Evolutionary conservation across 106 monocot species (phyloP).

Genomic region (Agapanthus africanus): DNA sequence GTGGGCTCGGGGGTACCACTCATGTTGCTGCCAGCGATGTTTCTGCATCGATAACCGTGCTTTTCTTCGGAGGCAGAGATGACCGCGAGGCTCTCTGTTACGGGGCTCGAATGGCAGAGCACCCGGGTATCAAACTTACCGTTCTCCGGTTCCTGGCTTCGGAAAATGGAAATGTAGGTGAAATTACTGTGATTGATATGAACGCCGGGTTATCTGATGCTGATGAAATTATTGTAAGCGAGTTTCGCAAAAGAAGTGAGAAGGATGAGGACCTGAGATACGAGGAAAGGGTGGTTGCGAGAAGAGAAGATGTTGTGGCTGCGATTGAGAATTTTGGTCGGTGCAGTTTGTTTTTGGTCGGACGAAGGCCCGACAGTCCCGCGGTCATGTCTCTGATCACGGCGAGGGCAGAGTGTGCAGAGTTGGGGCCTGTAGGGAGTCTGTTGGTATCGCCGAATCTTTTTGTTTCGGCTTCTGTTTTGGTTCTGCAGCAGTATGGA

Average conservation of each 20-base stretch:
- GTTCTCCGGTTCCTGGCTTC: slow-evolving; percentile 13
- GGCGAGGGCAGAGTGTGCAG: slow-evolving; percentile 14
- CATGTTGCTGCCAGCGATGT: slow-evolving; percentile 19
- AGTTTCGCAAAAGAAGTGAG: background rate
- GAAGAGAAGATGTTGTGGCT: background rate
- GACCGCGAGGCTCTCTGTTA: slow-evolving; percentile 32
- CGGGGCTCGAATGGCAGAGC: slow-evolving; percentile 28
- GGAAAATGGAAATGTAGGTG: background rate
- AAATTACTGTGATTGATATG: slow-evolving; percentile 8
- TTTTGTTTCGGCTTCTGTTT: slow-evolving; percentile 13
- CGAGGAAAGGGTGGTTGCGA: slow-evolving; percentile 5
- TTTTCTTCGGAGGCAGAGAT: slow-evolving; percentile 31
- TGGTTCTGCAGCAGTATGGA: slow-evolving; percentile 21
- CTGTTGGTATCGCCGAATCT: slow-evolving; percentile 9
- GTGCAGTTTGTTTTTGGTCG: slow-evolving; percentile 18
- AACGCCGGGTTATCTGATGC: background rate
- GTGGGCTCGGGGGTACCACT: slow-evolving; percentile 22
- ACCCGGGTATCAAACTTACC: slow-evolving; percentile 25
- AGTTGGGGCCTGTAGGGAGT: slow-evolving; percentile 21
- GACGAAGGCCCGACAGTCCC: slow-evolving; percentile 5
- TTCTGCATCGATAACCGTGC: slow-evolving; percentile 7
- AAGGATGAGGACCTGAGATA: slow-evolving; percentile 4
- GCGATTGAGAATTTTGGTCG: slow-evolving; percentile 4
- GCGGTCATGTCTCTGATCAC: background rate
- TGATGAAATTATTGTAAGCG: slow-evolving; percentile 5